These are phyloP conservation scores for Trametes villosa DNA, from an alignment of 768 basidiomycete species.

Conservation along the genomic window DNA sequence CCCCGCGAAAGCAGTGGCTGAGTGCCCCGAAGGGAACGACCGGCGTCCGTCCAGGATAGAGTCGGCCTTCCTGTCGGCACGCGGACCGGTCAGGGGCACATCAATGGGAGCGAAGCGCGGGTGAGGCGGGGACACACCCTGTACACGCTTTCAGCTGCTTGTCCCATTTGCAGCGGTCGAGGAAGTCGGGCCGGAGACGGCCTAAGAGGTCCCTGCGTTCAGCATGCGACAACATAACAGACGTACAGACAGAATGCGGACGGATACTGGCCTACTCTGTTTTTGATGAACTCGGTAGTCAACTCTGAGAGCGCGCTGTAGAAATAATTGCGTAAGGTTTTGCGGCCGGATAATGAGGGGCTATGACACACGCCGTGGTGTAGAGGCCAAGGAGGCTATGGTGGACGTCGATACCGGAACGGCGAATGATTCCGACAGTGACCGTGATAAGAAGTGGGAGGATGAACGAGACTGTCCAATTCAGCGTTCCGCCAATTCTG, in stretches of 20 bases:
- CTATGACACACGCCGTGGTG: constrained; percentile 40
- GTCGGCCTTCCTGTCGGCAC: constrained; percentile 34
- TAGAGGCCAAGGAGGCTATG: constrained; percentile 59
- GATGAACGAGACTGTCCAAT: constrained; percentile 50
- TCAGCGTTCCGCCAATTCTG: constrained; percentile 55
- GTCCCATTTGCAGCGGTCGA: constrained; percentile 68
- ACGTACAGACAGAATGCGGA: not conserved
- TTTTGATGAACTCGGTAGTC: constrained; percentile 57
- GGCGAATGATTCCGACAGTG: constrained; percentile 42
- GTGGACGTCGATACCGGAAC: constrained; percentile 57
- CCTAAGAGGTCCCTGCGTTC: constrained; percentile 29
- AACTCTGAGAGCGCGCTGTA: constrained; percentile 50
- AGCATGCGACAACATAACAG: not conserved
- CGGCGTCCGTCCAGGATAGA: constrained; percentile 53
- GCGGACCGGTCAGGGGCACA: not conserved
- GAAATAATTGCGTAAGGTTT: not conserved
- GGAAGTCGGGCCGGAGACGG: constrained; percentile 68
- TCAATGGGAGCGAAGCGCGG: not conserved
- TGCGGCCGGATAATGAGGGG: not conserved
- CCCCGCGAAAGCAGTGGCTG: constrained; percentile 66
- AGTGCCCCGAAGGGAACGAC: constrained; percentile 75
- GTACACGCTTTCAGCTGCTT: constrained; percentile 50
- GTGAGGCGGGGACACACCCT: constrained; percentile 44
- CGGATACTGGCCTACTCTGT: constrained; percentile 53
- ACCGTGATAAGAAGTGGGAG: constrained; percentile 49